A percentile compares a stretch with the other conserved stretches of the same genome.
Evolutionary conservation across 1,139 yeast genomes (phyloP).

Genomic region (Suhomyces choctaworum): DNA sequence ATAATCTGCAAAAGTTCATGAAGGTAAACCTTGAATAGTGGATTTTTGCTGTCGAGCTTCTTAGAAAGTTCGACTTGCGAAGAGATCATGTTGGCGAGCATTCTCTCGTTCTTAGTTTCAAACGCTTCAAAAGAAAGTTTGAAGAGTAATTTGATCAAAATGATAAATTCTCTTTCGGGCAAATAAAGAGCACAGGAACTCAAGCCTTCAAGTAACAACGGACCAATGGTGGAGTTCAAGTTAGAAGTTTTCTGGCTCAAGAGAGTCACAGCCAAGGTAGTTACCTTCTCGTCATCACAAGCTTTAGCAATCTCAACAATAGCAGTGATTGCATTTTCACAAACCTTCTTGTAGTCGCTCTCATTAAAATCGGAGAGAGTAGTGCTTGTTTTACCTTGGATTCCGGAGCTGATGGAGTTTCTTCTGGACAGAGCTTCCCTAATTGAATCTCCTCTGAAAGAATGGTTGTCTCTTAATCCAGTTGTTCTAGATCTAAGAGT

Average conservation of each 20-base stretch:
- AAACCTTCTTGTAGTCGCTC: slow-evolving; percentile 35
- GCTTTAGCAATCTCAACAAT: slow-evolving; percentile 68
- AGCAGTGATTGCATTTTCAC: slow-evolving; percentile 68
- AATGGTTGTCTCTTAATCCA: slow-evolving; percentile 17
- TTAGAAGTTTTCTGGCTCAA: slow-evolving; percentile 67
- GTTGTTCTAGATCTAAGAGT: slow-evolving; percentile 24
- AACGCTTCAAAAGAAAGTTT: slow-evolving; percentile 36
- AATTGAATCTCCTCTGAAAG: slow-evolving; percentile 13
- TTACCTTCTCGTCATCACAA: slow-evolving; percentile 72
- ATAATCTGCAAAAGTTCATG: slow-evolving; percentile 66
- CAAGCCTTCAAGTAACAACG: slow-evolving; percentile 54
- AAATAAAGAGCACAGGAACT: slow-evolving; percentile 58
- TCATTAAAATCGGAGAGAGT: slow-evolving; percentile 26
- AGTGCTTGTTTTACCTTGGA: slow-evolving; percentile 15
- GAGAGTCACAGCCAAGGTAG: slow-evolving; percentile 80
- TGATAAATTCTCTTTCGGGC: slow-evolving; percentile 59
- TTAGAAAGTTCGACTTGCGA: slow-evolving; percentile 57
- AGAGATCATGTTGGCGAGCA: slow-evolving; percentile 39
- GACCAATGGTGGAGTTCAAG: slow-evolving; percentile 31
- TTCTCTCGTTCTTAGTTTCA: slow-evolving; percentile 31
- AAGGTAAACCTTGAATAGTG: slow-evolving; percentile 59
- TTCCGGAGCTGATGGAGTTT: slow-evolving; percentile 17
- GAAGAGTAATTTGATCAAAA: slow-evolving; percentile 52
- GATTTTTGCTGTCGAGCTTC: slow-evolving; percentile 40
- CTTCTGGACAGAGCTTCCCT: slow-evolving; percentile 20